Evolutionary conservation across 1,139 yeast species (phyloP), one percentile per base, ranked within the genome.

Genomic region (Suhomyces bokatorum): DNA sequence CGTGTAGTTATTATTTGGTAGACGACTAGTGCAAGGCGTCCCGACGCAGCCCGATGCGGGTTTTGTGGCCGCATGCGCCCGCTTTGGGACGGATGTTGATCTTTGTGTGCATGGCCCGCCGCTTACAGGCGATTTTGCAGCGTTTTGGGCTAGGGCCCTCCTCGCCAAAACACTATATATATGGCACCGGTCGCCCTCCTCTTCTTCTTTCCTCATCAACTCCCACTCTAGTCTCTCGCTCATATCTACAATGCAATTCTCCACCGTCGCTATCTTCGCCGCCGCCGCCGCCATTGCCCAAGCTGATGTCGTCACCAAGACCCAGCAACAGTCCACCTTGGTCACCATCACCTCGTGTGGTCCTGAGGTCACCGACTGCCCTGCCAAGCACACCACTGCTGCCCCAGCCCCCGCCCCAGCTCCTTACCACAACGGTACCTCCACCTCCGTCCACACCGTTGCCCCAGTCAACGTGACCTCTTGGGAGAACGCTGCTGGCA

Each of bases 291-390:
- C 64, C 50, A 63, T 66, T 43, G 70, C 66, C 56, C 61, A 60
- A 46, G 72, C 74, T 56, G 58, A 60, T 42, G 66, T 67, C 49
- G 55, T 59, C 57, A 68, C 74, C 49, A 63, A 57, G 51, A 64
- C 69, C 48, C 68, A 63, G 47, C 41, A 51, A 44, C 37, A 58
- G 39, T 58, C 68, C 51, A 63, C 69, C 48, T 58, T 64, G 57
- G 71, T 66, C 45, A 70, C 77, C 61, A 64, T 73, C 66, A 71
- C 77, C 53, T 65, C 67, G 51, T 73, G 78, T 66, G 75, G 60
- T 54, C 55, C 65, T 35, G 52, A 58, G 37, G 69, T 64, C 51
- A 65, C 75, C 50, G 56, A 69, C 65, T 72, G 76, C 58, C 77
- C 78, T 66, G 70, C 66, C 51, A 49, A 45, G 33, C 41, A 59